These are phyloP conservation scores for Skeletonema tropicum DNA, from an alignment of 108 stramenopile species.

Conservation along the genomic window DNA sequence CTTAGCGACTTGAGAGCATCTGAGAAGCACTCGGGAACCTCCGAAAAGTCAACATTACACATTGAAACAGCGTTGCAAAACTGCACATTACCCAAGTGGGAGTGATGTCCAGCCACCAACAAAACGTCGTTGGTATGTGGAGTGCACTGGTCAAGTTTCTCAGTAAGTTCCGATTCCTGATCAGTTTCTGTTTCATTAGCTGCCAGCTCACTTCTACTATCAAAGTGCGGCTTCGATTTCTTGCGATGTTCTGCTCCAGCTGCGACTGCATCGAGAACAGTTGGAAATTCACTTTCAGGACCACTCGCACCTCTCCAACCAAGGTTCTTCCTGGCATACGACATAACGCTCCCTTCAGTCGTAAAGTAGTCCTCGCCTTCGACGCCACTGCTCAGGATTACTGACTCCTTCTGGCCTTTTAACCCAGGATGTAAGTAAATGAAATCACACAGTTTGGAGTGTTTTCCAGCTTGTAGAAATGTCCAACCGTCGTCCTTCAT, in stretches of 20 bases:
- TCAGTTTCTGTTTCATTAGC: not conserved
- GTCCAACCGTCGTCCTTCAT: not conserved
- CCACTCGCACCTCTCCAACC: not conserved
- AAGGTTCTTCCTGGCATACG: not conserved
- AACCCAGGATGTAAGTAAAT: not conserved
- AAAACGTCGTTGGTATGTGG: conserved; percentile 2
- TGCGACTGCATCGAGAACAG: not conserved
- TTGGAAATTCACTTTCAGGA: not conserved
- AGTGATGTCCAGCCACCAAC: conserved; percentile 3
- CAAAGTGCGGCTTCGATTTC: not conserved
- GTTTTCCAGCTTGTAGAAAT: not conserved
- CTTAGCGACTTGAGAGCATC: not conserved
- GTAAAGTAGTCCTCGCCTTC: not conserved
- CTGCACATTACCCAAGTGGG: not conserved
- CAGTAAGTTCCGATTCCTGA: not conserved
- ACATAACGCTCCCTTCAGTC: not conserved
- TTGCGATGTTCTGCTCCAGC: not conserved
- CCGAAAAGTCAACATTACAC: not conserved
- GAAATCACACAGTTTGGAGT: not conserved
- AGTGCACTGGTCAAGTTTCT: not conserved
- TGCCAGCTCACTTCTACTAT: not conserved
- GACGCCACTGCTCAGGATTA: not conserved
- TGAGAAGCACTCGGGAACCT: not conserved
- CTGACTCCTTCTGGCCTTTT: not conserved
- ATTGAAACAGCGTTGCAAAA: conserved; percentile 6